Base-by-base conservation (phyloP, 495 filamentous ascomycete species). In the Saxispiralis lemnorum region DNA sequence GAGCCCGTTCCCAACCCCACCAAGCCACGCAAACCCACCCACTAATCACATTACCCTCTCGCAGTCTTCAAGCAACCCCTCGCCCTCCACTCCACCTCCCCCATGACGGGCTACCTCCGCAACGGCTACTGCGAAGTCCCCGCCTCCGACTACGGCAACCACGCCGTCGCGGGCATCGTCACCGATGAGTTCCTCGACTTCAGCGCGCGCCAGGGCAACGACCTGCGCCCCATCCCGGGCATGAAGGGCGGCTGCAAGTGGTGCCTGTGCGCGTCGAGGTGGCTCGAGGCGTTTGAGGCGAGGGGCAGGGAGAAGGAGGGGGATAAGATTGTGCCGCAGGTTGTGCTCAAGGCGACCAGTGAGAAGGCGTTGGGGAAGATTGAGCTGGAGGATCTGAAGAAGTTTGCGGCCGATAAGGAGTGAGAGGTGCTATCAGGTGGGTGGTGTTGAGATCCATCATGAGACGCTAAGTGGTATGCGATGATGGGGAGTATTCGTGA, bases 131-230 rank as follows among this genome's bases (percentile, higher is more conserved):
- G 75, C 54, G 58, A 60, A 35, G 57, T 57, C 12, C 60, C 60
- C 6, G 58, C 66, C 18, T 64, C 61, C 20, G 65, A 68, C 7
- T 49, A 46, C 31, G 64, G 59, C 21, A 59, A 59, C 44, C 56
- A 63, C 37, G 36, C 38, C 31, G 38, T 54, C n/a, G 41, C 45
- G 44, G 71, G 63, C 21, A 56, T 71, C n/a, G 53, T 78, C 11
- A 72, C 72, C 9, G 63, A 69, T 37, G 62, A 71, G 51, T 78
- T 78, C 54, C 69, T 78, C 14, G 67, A 76, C 49, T 77, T 70
- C 57, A 62, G 63, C 35, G 71, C 71, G 31, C 60, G 64, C 0
- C 59, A 64, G 13, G 73, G 72, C 33, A 78, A 78, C 51, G 69
- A 77, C 46, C 60, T 79, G 14, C 61, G 69, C 2, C 35, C 46